phyloP scores from a whole-genome alignment of 164 flowering plant genomes.

The Kingdonia uniflora region DNA sequence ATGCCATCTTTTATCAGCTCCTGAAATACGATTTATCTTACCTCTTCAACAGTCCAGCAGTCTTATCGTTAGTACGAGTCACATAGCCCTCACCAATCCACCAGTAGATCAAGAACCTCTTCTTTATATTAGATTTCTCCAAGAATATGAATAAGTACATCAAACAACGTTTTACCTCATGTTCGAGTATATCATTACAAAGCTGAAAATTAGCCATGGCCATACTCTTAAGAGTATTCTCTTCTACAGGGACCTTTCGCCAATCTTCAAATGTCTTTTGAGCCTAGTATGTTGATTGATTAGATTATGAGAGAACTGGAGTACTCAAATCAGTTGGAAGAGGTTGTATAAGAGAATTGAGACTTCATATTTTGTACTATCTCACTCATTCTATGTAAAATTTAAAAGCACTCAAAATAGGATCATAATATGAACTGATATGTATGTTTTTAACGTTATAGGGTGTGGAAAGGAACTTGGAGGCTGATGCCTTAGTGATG shows the following conservation, averaged over 20 bases:
- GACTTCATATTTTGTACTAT: too few species aligned
- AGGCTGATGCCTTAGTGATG: too few species aligned
- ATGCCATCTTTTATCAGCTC: slow-evolving; percentile 8
- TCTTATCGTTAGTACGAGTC: not conserved
- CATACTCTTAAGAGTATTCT: not conserved
- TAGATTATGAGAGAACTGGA: too few species aligned
- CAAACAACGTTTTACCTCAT: slow-evolving; percentile 18
- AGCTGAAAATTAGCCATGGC: not conserved
- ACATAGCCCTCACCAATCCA: slow-evolving; percentile 39
- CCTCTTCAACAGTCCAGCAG: slow-evolving; percentile 14
- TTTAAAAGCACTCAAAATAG: too few species aligned
- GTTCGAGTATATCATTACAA: not conserved
- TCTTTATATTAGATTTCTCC: slow-evolving; percentile 16
- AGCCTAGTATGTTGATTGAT: too few species aligned
- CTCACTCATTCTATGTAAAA: too few species aligned
- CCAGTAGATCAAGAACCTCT: slow-evolving; percentile 28
- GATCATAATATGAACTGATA: too few species aligned
- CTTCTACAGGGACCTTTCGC: not conserved
- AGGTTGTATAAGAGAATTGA: too few species aligned
- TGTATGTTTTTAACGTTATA: too few species aligned
- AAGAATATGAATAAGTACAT: slow-evolving; percentile 34
- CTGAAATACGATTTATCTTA: slow-evolving; percentile 2
- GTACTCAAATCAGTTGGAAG: too few species aligned
- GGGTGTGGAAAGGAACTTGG: too few species aligned
- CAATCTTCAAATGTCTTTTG: too few species aligned